phyloP scores from a whole-genome alignment of 352 stramenopile species.

The Pythium utonaiense region DNA sequence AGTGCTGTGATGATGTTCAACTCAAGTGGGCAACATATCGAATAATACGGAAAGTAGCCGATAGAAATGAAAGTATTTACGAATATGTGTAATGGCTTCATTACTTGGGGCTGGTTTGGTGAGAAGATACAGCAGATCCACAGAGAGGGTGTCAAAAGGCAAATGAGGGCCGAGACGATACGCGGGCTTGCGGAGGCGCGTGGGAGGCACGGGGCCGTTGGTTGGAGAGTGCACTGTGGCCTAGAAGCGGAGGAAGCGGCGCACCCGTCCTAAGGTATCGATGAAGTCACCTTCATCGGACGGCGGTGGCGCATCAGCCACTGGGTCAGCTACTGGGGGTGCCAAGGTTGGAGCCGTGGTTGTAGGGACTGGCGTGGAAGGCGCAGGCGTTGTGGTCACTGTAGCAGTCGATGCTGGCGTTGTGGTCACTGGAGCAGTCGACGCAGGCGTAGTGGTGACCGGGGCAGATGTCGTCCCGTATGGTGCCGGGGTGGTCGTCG shows the following conservation, averaged over 20 bases:
- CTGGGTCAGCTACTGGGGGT: not conserved
- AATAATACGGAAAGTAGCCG: not conserved
- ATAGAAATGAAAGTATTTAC: not conserved
- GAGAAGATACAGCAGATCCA: not conserved
- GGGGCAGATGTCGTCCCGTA: no score
- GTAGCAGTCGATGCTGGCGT: not conserved
- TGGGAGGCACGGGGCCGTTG: not conserved
- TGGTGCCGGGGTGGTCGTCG: not conserved
- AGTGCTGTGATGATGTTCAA: not conserved
- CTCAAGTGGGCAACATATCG: not conserved
- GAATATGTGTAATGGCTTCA: not conserved
- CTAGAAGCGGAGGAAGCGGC: not conserved
- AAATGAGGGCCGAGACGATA: not conserved
- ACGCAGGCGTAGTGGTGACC: not conserved
- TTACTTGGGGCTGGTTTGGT: not conserved
- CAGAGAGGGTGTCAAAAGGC: not conserved
- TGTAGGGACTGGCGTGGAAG: no score
- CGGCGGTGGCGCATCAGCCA: not conserved
- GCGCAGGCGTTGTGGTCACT: not conserved
- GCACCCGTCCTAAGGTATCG: not conserved
- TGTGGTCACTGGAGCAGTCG: not conserved
- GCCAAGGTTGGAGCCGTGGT: not conserved
- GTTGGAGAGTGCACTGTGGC: not conserved
- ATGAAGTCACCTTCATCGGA: not conserved
- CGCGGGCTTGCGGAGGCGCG: not conserved